Percentiles rank a stretch among this genome's conserved stretches.
phyloP scores from a whole-genome alignment of 2,329 filamentous ascomycete genomes.

The Fusarium miscanthi region DNA sequence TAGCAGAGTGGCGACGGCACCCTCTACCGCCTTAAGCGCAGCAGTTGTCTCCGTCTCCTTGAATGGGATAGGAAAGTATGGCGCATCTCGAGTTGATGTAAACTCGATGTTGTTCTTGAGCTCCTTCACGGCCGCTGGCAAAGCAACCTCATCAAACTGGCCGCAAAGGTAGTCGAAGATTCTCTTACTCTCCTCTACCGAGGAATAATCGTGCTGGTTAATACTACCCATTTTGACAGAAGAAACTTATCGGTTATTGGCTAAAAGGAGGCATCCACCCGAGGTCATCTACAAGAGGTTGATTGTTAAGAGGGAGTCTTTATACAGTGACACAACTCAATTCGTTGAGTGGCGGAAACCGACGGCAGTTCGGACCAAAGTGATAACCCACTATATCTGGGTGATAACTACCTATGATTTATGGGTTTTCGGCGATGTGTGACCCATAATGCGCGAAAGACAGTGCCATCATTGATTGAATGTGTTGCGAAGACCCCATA shows the following conservation, averaged over 20 bases:
- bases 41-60: slow-evolving; percentile 59
- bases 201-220: slow-evolving; percentile 33
- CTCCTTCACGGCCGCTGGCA: slow-evolving; percentile 45
- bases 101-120: slow-evolving; percentile 47
- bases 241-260: not conserved
- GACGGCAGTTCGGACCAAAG: slow-evolving; percentile 6
- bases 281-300: not conserved
- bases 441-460: not conserved
- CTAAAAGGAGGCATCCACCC: not conserved
- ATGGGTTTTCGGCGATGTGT: not conserved
- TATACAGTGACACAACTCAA: slow-evolving; percentile 12
- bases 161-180: slow-evolving; percentile 36
- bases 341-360: not conserved
- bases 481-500: slow-evolving; percentile 4
- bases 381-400: not conserved
- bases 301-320: slow-evolving; percentile 19
- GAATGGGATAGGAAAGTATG: slow-evolving; percentile 60
- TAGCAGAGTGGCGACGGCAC: slow-evolving; percentile 48
- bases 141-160: slow-evolving; percentile 44
- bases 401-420: not conserved
- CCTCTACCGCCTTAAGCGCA: slow-evolving; percentile 58
- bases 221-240: slow-evolving; percentile 26
- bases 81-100: slow-evolving; percentile 49
- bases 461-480: not conserved
- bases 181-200: slow-evolving; percentile 32